A percentile compares a stretch with the other conserved stretches of the same genome.
These are phyloP conservation scores for Pseudogymnoascus sp. DNA, from an alignment of 2,329 filamentous ascomycete species.

Conservation along the genomic window DNA sequence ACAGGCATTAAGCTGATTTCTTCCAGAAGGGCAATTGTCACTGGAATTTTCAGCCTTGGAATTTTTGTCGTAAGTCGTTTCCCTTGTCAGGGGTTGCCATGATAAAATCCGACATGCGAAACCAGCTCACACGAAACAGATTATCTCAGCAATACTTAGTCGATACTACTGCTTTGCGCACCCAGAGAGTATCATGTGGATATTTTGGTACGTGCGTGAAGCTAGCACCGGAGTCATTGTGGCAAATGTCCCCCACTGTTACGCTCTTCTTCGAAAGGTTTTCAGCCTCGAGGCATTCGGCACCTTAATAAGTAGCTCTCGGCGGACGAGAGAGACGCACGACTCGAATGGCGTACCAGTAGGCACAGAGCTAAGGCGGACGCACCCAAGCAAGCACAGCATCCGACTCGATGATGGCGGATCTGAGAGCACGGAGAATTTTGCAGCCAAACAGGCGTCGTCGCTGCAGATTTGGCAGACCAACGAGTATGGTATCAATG, in stretches of 20 bases:
- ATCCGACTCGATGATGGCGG: not conserved
- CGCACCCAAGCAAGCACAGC: not conserved
- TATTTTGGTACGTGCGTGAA: slow-evolving; percentile 47
- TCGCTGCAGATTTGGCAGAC: not conserved
- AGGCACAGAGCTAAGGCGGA: not conserved
- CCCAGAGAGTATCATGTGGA: slow-evolving; percentile 29
- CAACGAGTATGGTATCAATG: not conserved
- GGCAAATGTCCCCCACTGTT: slow-evolving; percentile 46
- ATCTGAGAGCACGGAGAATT: not conserved
- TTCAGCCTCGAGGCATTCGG: slow-evolving; percentile 28
- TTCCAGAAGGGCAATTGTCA: slow-evolving; percentile 47
- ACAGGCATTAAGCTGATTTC: slow-evolving; percentile 30
- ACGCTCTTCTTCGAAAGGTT: slow-evolving; percentile 42
- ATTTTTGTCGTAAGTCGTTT: slow-evolving; percentile 37
- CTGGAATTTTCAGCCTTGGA: slow-evolving; percentile 39
- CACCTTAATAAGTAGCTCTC: not conserved
- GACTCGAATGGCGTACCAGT: not conserved
- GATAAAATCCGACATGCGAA: not conserved
- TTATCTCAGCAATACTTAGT: slow-evolving; percentile 44
- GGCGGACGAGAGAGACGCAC: not conserved
- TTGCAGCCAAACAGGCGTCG: not conserved
- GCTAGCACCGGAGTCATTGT: slow-evolving; percentile 46
- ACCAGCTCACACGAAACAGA: slow-evolving; percentile 26
- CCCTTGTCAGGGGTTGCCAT: not conserved
- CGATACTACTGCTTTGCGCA: slow-evolving; percentile 38